phyloP scores from a whole-genome alignment of 257 asterid genomes.

The Solanum neorickii region DNA sequence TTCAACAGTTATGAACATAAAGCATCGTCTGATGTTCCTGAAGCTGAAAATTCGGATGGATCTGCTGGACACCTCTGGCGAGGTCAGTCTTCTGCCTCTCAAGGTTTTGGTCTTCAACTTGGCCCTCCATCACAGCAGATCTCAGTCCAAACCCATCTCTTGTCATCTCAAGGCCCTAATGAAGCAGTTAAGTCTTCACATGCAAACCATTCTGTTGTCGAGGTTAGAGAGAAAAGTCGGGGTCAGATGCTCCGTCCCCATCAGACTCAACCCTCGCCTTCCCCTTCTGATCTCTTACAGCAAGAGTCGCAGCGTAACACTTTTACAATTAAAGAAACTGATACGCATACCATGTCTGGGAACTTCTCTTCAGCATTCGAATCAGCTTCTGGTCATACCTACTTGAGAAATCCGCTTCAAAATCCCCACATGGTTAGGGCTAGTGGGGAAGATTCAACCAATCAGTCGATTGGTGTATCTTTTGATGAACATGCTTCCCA shows the following conservation, averaged over 20 bases:
- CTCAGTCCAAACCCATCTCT: constrained; percentile 32
- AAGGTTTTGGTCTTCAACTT: constrained; percentile 84
- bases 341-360: constrained; percentile 25
- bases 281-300: constrained; percentile 8
- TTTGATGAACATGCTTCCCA: constrained; percentile 16
- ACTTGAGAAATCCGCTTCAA: constrained; percentile 34
- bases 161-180: constrained; percentile 33
- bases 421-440: constrained; percentile 28
- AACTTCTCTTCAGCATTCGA: constrained; percentile 27
- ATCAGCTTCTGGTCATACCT: constrained; percentile 26
- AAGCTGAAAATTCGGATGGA: constrained; percentile 42
- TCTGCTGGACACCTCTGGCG: constrained; percentile 33
- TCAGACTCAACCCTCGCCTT: constrained; percentile 30
- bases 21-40: constrained; percentile 35
- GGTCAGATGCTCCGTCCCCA: constrained; percentile 14
- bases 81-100: constrained; percentile 47
- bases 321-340: constrained; percentile 23
- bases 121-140: constrained; percentile 75
- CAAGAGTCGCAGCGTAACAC: constrained; percentile 19
- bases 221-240: constrained; percentile 29
- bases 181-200: constrained; percentile 13
- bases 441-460: constrained; percentile 33
- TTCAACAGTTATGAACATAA: constrained; percentile 26
- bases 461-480: constrained; percentile 2
- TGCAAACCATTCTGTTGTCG: constrained; percentile 26